Evolutionary conservation across 108 stramenopile species (phyloP), one percentile per base, ranked within the genome.

Genomic region (Nannochloropsis oceanica): DNA sequence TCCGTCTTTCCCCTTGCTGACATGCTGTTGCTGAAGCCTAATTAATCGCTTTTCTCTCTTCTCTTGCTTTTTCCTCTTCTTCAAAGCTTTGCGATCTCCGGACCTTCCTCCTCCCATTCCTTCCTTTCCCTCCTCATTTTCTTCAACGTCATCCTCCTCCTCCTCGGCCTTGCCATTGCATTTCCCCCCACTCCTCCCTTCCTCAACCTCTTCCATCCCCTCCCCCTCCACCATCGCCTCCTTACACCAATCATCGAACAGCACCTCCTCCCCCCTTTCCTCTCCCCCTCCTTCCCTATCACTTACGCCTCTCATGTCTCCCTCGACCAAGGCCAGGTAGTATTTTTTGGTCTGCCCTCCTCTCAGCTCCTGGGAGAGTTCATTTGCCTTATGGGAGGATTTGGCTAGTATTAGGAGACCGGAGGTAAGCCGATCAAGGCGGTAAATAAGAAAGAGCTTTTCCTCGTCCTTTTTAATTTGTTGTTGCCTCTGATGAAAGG

Each of bases 391-490:
- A 14, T 79, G 83, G 22, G 82, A 14, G 44, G 88, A 73, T 80
- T 83, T 82, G 73, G 87, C 87, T 10, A 90, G 22, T 22, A 90
- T 50, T 20, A 89, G 80, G 22, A 90, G 44, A 18, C 90, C 90
- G 14, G 88, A 89, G 18, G 90, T 90, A 13, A 90, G 42, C 80
- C 87, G 84, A 59, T 88, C 85, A 13, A 87, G 81, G 80, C 87
- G 87, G 84, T 87, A 73, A n/a, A 73, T 73, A n/a, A 73, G 59
- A n/a, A 73, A 73, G 0, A 73, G 59, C 59, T n/a, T 18, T 18
- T 9, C 59, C 59, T 18, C 59, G 22, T 18, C 59, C 59, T n/a
- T n/a, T n/a, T 73, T 73, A 1, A n/a, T n/a, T 1, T 73, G n/a
- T 22, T 18, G 22, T n/a, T n/a, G 7, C 13, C 46, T 18, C 18